phyloP scores from a whole-genome alignment of 2,329 filamentous ascomycete genomes.

The Apiospora koreana region DNA sequence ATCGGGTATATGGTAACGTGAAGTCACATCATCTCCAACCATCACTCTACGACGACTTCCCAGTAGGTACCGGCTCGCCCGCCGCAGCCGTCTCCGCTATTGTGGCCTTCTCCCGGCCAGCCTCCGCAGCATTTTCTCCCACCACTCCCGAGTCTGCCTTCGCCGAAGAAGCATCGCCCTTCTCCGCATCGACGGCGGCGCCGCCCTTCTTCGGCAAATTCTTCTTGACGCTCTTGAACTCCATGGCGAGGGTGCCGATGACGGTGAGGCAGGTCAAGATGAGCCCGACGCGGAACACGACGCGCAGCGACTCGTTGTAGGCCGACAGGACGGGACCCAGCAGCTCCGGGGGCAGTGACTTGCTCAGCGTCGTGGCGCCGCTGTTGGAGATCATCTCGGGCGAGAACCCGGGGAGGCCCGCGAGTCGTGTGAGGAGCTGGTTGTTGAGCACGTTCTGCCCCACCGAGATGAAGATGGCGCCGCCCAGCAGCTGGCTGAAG shows the following conservation, averaged over 20 bases:
- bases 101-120: neutral
- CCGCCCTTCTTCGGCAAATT: conserved; percentile 20
- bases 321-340: conserved; percentile 35
- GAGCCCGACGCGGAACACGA: conserved; percentile 62
- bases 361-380: conserved; percentile 32
- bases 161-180: neutral
- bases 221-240: conserved; percentile 57
- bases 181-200: conserved; percentile 19
- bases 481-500: conserved; percentile 47
- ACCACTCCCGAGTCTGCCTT: neutral
- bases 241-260: conserved; percentile 54
- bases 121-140: neutral
- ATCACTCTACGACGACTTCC: neutral
- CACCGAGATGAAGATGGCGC: conserved; percentile 46
- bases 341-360: conserved; percentile 22
- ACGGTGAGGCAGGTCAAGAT: conserved; percentile 55
- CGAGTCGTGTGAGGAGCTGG: conserved; percentile 38
- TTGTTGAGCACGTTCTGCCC: conserved; percentile 46
- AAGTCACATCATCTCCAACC: neutral
- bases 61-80: neutral
- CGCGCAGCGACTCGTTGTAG: conserved; percentile 63
- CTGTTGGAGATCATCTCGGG: conserved; percentile 26
- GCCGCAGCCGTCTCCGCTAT: neutral
- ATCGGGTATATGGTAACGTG: neutral
- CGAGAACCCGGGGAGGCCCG: conserved; percentile 31